Percentiles rank a stretch among this genome's conserved stretches.
Conservation (phyloP, 2,329 filamentous ascomycete species). For the Claviceps sp. region DNA sequence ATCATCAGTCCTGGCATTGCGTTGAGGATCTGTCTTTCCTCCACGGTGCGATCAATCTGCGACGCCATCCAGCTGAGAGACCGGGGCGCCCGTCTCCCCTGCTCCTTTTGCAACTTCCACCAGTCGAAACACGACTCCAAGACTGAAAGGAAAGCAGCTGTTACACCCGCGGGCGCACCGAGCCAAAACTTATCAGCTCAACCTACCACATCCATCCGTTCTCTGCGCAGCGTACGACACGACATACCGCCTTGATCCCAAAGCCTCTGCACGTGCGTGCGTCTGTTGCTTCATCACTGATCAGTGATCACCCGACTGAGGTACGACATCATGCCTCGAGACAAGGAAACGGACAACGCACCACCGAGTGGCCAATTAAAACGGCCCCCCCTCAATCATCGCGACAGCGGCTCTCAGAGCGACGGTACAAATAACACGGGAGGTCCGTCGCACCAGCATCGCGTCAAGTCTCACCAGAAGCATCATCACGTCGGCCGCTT, state of each 20-base stretch:
- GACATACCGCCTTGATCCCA: neutral
- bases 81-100: neutral
- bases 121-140: neutral
- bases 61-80: neutral
- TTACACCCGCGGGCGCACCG: neutral
- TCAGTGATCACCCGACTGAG: too few species aligned
- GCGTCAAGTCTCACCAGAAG: slow-evolving; percentile 19
- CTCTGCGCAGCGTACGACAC: neutral
- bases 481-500: slow-evolving; percentile 27
- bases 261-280: neutral
- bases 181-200: neutral
- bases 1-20: neutral
- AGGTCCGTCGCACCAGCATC: slow-evolving; percentile 14
- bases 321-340: slow-evolving; percentile 24
- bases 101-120: neutral
- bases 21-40: too few species aligned
- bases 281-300: neutral
- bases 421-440: slow-evolving; percentile 14
- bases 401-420: slow-evolving; percentile 22
- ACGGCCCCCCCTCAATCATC: slow-evolving; percentile 27
- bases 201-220: neutral
- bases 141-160: neutral
- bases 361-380: slow-evolving; percentile 42
- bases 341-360: slow-evolving; percentile 34
- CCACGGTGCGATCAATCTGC: neutral